Base-by-base conservation (phyloP, 805 yeast genomes). In the Cyberlindnera veronae region DNA sequence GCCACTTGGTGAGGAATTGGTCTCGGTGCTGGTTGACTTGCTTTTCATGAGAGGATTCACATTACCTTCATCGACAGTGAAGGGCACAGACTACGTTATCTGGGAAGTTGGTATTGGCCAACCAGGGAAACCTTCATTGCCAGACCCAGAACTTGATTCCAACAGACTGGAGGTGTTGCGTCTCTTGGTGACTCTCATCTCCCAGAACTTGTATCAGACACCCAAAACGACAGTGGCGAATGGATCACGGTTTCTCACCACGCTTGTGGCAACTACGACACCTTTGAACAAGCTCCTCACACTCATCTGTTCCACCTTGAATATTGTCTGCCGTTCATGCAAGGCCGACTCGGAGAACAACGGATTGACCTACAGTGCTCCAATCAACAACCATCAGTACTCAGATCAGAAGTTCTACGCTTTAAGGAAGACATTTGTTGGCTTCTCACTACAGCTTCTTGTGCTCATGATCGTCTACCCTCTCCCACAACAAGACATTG, bases 21-120 rank as follows among this genome's bases (percentile, higher is more conserved):
- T 76, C 3, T 60, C 58, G 6, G 42, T 63, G 0, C 50, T 72
- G 3, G 63, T 76, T 3, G 64, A 66, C 17, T 58, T 82, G n/a
- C 57, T 82, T 31, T 81, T 81, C 55, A 67, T 69, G 28, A 66
- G 70, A 10, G 77, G 76, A 1, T 83, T 83, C 53, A 78, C 90
- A 0, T 58, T 77, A n/a, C 49, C 46, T 9, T 31, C 30, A 12
- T 32, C 38, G 21, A 36, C 42, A 3, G 41, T 57, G 17, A 60
- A 61, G 17, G 61, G 63, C 6, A 48, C 58, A 4, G 71, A 71
- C 18, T 63, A 61, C 36, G 47, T 66, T 7, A 67, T 83, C 1
- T 89, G 96, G 96, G 95, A 85, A 51, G 77, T 84, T 4, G 96
- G 96, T 6, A 71, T 89, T 23, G 90, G 87, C 3, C 37, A 48